Conservation (phyloP, 495 filamentous ascomycete genomes). For the Penicillium canescens region DNA sequence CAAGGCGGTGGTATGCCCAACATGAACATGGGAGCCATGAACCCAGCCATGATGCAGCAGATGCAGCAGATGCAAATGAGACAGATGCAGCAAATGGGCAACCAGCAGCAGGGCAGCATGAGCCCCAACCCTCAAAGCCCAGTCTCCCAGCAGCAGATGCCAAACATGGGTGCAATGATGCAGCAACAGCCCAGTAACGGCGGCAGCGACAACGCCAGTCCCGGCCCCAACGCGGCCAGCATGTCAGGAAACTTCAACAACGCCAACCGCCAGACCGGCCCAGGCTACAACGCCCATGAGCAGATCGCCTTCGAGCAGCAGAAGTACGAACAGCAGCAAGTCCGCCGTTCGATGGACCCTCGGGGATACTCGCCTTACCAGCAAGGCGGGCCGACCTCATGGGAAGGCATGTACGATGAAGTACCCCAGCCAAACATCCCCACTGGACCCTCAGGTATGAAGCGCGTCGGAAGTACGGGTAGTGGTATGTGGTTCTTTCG, state of each 20-base stretch:
- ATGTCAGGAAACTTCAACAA: conserved; percentile 28
- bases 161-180: conserved; percentile 65
- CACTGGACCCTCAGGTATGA: conserved; percentile 52
- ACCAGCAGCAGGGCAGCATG: conserved; percentile 44
- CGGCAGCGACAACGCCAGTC: conserved; percentile 16
- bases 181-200: conserved; percentile 62
- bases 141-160: conserved; percentile 38
- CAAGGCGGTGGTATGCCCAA: conserved; percentile 47
- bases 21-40: conserved; percentile 72
- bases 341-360: conserved; percentile 44
- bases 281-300: conserved; percentile 70
- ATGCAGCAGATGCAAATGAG: conserved; percentile 68
- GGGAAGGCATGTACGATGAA: conserved; percentile 99
- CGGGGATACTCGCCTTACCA: conserved; percentile 51
- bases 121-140: conserved; percentile 49
- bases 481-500: conserved; percentile 40
- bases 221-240: conserved; percentile 7
- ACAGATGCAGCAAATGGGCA: conserved; percentile 57
- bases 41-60: conserved; percentile 78
- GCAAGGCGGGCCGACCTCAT: conserved; percentile 70
- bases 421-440: conserved; percentile 81
- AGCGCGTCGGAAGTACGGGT: conserved; percentile 50
- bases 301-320: conserved; percentile 85
- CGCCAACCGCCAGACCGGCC: conserved; percentile 35
- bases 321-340: conserved; percentile 79